phyloP scores from a whole-genome alignment of 192 early-diverging fungal species.

The Lobosporangium transversale region DNA sequence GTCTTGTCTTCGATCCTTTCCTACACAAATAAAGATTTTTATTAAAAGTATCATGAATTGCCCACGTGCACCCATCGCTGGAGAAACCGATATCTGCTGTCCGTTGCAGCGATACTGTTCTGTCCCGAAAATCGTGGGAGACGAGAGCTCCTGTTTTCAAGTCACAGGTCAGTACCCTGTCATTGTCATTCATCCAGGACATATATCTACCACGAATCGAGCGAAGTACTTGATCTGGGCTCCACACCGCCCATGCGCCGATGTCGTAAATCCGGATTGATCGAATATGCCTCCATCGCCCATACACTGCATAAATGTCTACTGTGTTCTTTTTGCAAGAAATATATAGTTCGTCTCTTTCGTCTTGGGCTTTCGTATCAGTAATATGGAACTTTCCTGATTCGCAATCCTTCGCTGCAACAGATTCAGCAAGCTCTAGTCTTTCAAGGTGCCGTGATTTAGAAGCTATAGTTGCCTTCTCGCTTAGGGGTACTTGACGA shows the following conservation, averaged over 20 bases:
- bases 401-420: background rate
- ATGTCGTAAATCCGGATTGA: no score
- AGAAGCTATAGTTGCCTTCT: no score
- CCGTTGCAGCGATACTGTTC: no score
- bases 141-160: background rate
- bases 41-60: no score
- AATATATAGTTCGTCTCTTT: background rate
- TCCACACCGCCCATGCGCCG: no score
- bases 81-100: background rate
- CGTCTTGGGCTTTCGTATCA: background rate
- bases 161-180: background rate
- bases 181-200: background rate
- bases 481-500: no score
- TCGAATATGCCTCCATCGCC: background rate
- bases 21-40: background rate
- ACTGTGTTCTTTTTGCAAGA: background rate
- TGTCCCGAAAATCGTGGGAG: no score
- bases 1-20: no score
- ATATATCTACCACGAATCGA: no score
- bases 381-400: background rate
- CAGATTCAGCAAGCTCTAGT: no score
- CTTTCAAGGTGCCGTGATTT: no score
- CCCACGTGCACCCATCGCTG: no score
- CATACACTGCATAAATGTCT: background rate
- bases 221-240: slow-evolving; percentile 4